phyloP scores from a whole-genome alignment of 495 filamentous ascomycete genomes.

The Xylaria cubensis region DNA sequence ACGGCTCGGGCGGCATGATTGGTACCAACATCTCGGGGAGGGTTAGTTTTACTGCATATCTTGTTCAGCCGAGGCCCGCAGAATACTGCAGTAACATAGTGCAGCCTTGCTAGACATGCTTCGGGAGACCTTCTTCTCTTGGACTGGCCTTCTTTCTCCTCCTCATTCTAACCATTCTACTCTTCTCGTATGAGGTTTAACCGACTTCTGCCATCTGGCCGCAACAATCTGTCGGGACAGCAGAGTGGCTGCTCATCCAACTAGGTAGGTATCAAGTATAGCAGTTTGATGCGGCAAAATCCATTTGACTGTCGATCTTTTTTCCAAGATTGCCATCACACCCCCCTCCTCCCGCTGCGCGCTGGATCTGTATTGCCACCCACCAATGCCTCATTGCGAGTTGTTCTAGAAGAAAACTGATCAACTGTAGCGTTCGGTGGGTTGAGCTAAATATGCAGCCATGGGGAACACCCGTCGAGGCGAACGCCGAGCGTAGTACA shows the following conservation, averaged over 20 bases:
- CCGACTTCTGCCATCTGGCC: not conserved
- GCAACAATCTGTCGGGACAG: not conserved
- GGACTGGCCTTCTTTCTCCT: constrained; percentile 11
- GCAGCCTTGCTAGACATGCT: not conserved
- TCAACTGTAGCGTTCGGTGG: not conserved
- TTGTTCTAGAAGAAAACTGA: constrained; percentile 9
- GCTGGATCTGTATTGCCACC: not conserved
- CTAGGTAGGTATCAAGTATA: not conserved
- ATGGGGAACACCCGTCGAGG: constrained; percentile 2
- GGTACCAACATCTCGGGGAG: not conserved
- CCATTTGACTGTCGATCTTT: not conserved
- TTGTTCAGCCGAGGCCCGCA: constrained; percentile 18
- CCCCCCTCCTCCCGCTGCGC: too few species aligned
- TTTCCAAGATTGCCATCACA: not conserved
- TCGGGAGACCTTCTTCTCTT: constrained; percentile 26
- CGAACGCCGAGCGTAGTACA: constrained; percentile 1
- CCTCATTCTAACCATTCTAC: not conserved
- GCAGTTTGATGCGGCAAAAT: not conserved
- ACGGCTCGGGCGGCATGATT: constrained; percentile 7
- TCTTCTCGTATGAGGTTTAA: not conserved
- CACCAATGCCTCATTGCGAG: not conserved
- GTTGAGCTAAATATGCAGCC: constrained; percentile 1
- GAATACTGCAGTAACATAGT: not conserved
- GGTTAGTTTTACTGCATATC: not conserved
- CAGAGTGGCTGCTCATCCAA: not conserved